These are phyloP conservation scores for Penstemon barbatus DNA, from an alignment of 257 asterid species.

Conservation along the genomic window DNA sequence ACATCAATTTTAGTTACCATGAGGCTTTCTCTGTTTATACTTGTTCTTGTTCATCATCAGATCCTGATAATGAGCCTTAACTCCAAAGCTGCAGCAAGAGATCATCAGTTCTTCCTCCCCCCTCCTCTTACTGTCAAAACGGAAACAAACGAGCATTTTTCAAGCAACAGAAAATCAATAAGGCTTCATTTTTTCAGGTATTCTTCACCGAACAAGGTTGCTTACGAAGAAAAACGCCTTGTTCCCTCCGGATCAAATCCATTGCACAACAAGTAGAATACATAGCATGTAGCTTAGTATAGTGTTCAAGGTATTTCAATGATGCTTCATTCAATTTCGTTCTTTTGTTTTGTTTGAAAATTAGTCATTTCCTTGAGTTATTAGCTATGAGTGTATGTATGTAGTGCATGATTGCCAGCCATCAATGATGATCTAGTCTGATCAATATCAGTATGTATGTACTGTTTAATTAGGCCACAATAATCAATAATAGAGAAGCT, in stretches of 20 bases:
- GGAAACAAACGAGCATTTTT: not conserved
- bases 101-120: not conserved
- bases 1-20: constrained; percentile 12
- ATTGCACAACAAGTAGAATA: constrained; percentile 58
- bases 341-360: not conserved
- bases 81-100: constrained; percentile 24
- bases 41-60: constrained; percentile 43
- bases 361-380: not conserved
- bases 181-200: constrained; percentile 50
- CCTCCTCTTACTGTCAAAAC: constrained; percentile 12
- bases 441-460: not conserved
- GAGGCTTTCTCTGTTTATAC: constrained; percentile 37
- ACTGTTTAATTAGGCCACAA: constrained; percentile 18
- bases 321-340: not conserved
- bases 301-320: not conserved
- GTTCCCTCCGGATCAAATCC: constrained; percentile 77
- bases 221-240: constrained; percentile 42
- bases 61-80: constrained; percentile 29
- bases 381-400: not conserved
- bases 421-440: constrained; percentile 16
- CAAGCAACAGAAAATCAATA: constrained; percentile 26
- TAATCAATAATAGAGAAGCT: not conserved
- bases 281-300: not conserved
- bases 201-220: constrained; percentile 28
- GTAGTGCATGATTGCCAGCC: not conserved